Percentiles rank a stretch among this genome's conserved stretches.
phyloP scores from a whole-genome alignment of 495 filamentous ascomycete genomes.

The Cercophora samala region DNA sequence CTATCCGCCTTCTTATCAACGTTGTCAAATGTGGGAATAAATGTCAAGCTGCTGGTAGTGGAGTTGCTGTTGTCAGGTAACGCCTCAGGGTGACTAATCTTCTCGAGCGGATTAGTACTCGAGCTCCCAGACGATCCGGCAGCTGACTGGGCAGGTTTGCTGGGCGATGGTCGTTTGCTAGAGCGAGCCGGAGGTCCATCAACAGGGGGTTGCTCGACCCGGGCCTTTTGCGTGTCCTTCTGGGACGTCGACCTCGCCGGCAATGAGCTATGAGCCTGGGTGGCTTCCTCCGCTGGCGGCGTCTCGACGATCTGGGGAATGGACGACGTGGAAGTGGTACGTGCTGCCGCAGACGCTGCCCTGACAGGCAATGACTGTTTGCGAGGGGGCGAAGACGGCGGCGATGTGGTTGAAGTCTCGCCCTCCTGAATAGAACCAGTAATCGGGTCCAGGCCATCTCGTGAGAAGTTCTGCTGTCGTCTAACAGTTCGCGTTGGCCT shows the following conservation, averaged over 20 bases:
- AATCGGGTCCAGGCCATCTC: slow-evolving; percentile 21
- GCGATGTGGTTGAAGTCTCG: slow-evolving; percentile 18
- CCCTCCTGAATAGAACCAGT: slow-evolving; percentile 18
- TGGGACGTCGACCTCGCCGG: slow-evolving; percentile 59
- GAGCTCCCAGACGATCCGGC: slow-evolving; percentile 17
- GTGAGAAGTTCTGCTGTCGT: slow-evolving; percentile 43
- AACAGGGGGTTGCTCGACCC: slow-evolving; percentile 28
- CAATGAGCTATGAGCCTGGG: slow-evolving; percentile 33
- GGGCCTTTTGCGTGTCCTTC: slow-evolving; percentile 35
- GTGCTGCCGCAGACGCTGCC: slow-evolving; percentile 23
- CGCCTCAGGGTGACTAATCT: slow-evolving; percentile 61
- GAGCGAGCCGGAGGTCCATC: slow-evolving; percentile 48
- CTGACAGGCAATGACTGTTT: slow-evolving; percentile 25
- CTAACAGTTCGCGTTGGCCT: slow-evolving; percentile 46
- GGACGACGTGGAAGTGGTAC: slow-evolving; percentile 27
- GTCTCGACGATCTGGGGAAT: slow-evolving; percentile 71
- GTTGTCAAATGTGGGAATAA: slow-evolving; percentile 68
- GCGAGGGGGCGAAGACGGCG: slow-evolving; percentile 24
- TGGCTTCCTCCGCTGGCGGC: slow-evolving; percentile 49
- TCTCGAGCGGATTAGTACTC: slow-evolving; percentile 46
- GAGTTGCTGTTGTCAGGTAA: slow-evolving; percentile 64
- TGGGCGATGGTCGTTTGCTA: slow-evolving; percentile 42
- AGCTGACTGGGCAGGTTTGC: slow-evolving; percentile 31
- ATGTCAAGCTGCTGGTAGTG: slow-evolving; percentile 74
- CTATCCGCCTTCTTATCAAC: slow-evolving; percentile 69